A percentile compares a stretch with the other conserved stretches of the same genome.
Evolutionary conservation across 805 yeast genomes (phyloP).

Genomic region (Suhomyces xylopsoci): DNA sequence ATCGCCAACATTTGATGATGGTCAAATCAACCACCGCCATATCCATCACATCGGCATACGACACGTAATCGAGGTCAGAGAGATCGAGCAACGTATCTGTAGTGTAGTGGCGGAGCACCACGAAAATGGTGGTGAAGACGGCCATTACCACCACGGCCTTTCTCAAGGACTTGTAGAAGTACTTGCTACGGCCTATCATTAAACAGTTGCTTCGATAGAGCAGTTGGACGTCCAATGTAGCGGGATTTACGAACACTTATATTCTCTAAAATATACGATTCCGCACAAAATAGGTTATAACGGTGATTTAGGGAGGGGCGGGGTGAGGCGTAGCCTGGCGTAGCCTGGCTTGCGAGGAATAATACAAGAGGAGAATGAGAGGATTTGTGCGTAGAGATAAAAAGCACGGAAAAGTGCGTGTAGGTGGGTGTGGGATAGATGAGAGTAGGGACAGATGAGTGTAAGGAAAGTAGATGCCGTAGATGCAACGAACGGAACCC

Average conservation of each 20-base stretch:
- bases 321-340: neutral
- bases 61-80: constrained; percentile 2
- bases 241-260: neutral
- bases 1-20: constrained; percentile 10
- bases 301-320: neutral
- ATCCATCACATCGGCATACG: neutral
- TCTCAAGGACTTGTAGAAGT: constrained; percentile 5
- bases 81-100: neutral
- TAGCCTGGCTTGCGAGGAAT: too few species aligned
- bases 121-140: neutral
- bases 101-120: neutral
- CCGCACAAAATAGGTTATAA: neutral
- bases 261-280: neutral
- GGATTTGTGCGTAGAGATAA: too few species aligned
- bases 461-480: too few species aligned
- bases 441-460: too few species aligned
- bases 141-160: constrained; percentile 4
- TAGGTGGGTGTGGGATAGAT: too few species aligned
- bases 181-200: neutral
- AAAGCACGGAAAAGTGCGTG: too few species aligned
- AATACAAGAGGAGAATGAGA: too few species aligned
- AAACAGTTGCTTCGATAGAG: neutral
- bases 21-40: constrained; percentile 8
- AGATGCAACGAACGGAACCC: too few species aligned
- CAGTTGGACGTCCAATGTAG: neutral